Base-by-base conservation (phyloP, 306 rosid genomes). In the Vigna reflexopilosa region DNA sequence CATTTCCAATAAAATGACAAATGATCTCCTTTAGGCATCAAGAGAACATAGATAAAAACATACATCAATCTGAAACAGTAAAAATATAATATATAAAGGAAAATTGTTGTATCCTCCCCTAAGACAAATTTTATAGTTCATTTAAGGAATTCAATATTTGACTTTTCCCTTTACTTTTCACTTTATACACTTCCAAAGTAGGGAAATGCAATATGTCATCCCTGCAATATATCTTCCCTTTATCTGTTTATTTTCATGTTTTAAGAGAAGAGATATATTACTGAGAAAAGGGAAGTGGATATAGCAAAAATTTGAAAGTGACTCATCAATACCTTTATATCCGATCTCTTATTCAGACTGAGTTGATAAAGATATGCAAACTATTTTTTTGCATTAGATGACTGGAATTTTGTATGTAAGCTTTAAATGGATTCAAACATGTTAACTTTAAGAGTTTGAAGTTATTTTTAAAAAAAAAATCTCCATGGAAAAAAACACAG, bases 341-440 rank as follows among this genome's bases (percentile, higher is more conserved):
- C 7, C 4, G 19, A 5, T 38, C 56, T 44, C 65, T 34, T 65
- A 36, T 66, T 19, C 16, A n/a, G 38, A 22, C 36, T 17, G 49
- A 67, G 32, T 26, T 40, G 24, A 66, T 15, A 32, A 76, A 66
- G 20, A 52, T 49, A 10, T n/a, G 26, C 15, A 70, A 68, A 22
- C 65, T 30, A 47, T 59, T 70, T 49, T 56, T 17, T n/a, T 8
- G 42, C 32, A 4, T 44, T 80, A 26, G 67, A 73, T 36, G 56
- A 24, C 6, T 20, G 56, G 34, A 36, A 61, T n/a, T 32, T 48
- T 36, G 6, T 45, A 5, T 12, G 17, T 15, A 36, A 51, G 51
- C 26, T 15, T 51, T 51, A 51, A 51, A 51, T 17, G 2, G 14
- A n/a, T 30, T 52, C 6, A 51, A 30, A 11, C 30, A 71, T 51